Evolutionary conservation across 495 filamentous ascomycete genomes (phyloP), one percentile per base, ranked within the genome.

Genomic region (Aspergillus homomorphus): DNA sequence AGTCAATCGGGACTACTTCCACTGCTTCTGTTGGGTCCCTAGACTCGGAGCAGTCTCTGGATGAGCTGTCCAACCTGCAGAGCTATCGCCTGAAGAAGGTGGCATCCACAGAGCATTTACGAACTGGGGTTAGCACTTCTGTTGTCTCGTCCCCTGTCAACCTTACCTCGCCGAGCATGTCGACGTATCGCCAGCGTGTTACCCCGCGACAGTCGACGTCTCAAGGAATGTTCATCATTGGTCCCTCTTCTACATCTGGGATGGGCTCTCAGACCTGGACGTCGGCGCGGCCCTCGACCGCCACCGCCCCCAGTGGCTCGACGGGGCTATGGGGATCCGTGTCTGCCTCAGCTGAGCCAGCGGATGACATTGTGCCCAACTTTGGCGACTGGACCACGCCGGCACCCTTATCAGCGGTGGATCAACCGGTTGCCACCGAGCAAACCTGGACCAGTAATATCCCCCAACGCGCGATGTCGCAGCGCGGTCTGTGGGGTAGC

Each of bases 91-190:
- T 97, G 54, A 87, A 85, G 64, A 66, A 95, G 18, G 76, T 88
- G 15, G 89, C 89, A 23, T 92, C 87, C 26, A 87, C 84, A 1
- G 92, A 96, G 20, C 92, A 97, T 66, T 77, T 96, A 4, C 84
- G 87, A 10, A 77, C 82, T 6, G 76, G 80, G n/a, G 70, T 67
- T 21, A 72, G 73, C 21, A 60, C 65, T 18, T 67, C 69, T 0
- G 19, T 24, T 12, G 62, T 72, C 21, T 52, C 66, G 3, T 72
- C 71, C 21, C 65, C 74, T 6, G 67, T 30, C 60, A 57, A 66
- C 53, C 24, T 65, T 51, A 19, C 62, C 44, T 53, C 66, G 28
- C 59, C 64, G 54, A 54, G 62, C 51, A 44, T 65, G 45, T 23
- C 67, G 49, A 49, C 60, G 58, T 51, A 68, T 58, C 62, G 66